Evolutionary conservation across 306 rosid genomes (phyloP), one percentile per base, ranked within the genome.

Genomic region (Malus domestica): DNA sequence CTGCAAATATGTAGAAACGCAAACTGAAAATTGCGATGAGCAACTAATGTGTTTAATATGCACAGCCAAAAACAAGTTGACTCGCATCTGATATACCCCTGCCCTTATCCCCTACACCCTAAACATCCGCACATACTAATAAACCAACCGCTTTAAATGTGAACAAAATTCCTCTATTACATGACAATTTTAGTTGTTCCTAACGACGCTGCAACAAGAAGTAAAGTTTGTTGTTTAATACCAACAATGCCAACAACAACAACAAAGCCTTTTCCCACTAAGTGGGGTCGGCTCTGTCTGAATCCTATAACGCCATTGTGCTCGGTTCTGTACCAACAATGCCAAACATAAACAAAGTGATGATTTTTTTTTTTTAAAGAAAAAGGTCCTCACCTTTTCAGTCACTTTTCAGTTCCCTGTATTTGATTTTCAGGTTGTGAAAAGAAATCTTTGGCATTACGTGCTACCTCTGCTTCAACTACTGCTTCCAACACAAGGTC

Each of bases 381-480:
- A 55, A 5, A 19, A 42, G 18, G 27, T 32, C 27, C 6, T 76
- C 49, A 81, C 81, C 85, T 71, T 57, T 23, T 59, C 8, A 35
- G 40, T 0, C 13, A 49, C 54, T 49, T 49, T 49, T 49, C 19
- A 49, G 22, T 65, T 81, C 59, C 38, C 40, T 65, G 75, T 67
- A 77, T 73, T 82, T 90, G 89, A 73, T 78, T 92, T 80, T 87
- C 86, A 64, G 91, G 95, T 58, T 81, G 87, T 20, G 93, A 89
- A 86, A 92, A 88, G 88, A 92, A 92, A 58, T 92, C 89, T 84
- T 95, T 92, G 76, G 97, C 96, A 3, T 75, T 92, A 71, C 60
- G 90, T 67, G 97, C 96, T 57, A 94, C 93, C 79, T 92, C 96
- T 83, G 98, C 91, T 89, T 91, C 97, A 82, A 92, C 57, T 46